phyloP scores from a whole-genome alignment of 2,329 filamentous ascomycete genomes.

The Exophiala viscosa region DNA sequence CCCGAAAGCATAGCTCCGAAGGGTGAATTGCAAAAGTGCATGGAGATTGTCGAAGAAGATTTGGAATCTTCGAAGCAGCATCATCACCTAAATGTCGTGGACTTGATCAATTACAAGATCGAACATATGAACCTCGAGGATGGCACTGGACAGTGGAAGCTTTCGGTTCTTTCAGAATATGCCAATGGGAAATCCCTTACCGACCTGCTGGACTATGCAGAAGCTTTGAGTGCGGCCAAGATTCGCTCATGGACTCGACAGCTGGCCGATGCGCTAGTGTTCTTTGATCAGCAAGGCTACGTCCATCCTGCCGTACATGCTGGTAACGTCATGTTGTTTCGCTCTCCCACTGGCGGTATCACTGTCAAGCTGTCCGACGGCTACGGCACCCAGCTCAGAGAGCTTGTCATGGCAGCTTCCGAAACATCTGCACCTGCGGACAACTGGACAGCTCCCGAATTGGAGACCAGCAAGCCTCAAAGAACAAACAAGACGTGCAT shows the following conservation, averaged over 20 bases:
- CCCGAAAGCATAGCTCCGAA: slow-evolving; percentile 56
- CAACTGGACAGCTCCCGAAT: slow-evolving; percentile 78
- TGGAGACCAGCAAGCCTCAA: slow-evolving; percentile 55
- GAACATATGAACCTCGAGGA: slow-evolving; percentile 47
- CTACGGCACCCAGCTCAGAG: slow-evolving; percentile 41
- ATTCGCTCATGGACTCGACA: slow-evolving; percentile 89
- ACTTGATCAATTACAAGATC: slow-evolving; percentile 80
- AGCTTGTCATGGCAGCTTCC: slow-evolving; percentile 49
- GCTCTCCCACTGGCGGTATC: slow-evolving; percentile 64
- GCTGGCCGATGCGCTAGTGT: slow-evolving; percentile 81
- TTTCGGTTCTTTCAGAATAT: slow-evolving; percentile 71
- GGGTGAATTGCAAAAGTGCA: slow-evolving; percentile 66
- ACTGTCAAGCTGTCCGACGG: slow-evolving; percentile 71
- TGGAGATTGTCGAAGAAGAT: slow-evolving; percentile 71
- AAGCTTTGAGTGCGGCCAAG: slow-evolving; percentile 67
- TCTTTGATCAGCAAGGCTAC: slow-evolving; percentile 78
- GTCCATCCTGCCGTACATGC: slow-evolving; percentile 79
- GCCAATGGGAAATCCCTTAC: slow-evolving; percentile 78
- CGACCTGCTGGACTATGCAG: slow-evolving; percentile 76
- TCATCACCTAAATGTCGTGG: slow-evolving; percentile 71
- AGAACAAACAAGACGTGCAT: slow-evolving; percentile 76
- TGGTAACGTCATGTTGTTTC: slow-evolving; percentile 73
- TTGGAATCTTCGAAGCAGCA: slow-evolving; percentile 72
- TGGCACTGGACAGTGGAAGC: slow-evolving; percentile 57
- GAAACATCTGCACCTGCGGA: slow-evolving; percentile 55